Evolutionary conservation across 208 protist genomes (phyloP).

Genomic region (Trypanosoma brucei): DNA sequence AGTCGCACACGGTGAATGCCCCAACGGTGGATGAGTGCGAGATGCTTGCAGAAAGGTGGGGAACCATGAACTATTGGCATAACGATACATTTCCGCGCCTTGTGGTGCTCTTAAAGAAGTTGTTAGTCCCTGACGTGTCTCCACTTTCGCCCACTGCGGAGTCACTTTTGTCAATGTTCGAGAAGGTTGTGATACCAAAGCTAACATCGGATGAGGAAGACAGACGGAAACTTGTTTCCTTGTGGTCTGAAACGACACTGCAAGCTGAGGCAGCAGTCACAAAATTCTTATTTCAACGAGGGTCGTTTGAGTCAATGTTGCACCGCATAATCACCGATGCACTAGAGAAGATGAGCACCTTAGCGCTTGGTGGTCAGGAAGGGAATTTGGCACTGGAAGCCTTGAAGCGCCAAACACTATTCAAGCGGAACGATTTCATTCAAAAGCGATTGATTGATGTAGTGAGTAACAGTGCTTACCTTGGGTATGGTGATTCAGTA

Average conservation of each 20-base stretch:
- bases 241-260: constrained; percentile 41
- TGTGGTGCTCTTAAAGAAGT: constrained; percentile 45
- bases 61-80: constrained; percentile 70
- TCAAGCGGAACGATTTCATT: constrained; percentile 58
- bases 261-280: constrained; percentile 28
- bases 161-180: constrained; percentile 50
- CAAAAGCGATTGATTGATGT: constrained; percentile 42
- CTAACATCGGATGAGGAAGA: constrained; percentile 20
- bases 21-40: constrained; percentile 50
- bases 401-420: constrained; percentile 56
- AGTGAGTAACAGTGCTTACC: constrained; percentile 39
- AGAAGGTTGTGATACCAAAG: constrained; percentile 36
- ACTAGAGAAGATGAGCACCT: constrained; percentile 6
- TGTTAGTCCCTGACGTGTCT: constrained; percentile 34
- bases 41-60: constrained; percentile 36
- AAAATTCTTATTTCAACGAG: constrained; percentile 47
- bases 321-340: constrained; percentile 8
- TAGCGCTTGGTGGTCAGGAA: constrained; percentile 38
- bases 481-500: constrained; percentile 60
- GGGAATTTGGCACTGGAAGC: constrained; percentile 63
- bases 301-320: constrained; percentile 40
- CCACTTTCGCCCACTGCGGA: constrained; percentile 62
- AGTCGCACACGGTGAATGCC: constrained; percentile 21
- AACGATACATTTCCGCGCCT: constrained; percentile 55
- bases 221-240: constrained; percentile 15